Evolutionary conservation across 495 filamentous ascomycete species (phyloP).

Genomic region (Endocarpon pusillum): DNA sequence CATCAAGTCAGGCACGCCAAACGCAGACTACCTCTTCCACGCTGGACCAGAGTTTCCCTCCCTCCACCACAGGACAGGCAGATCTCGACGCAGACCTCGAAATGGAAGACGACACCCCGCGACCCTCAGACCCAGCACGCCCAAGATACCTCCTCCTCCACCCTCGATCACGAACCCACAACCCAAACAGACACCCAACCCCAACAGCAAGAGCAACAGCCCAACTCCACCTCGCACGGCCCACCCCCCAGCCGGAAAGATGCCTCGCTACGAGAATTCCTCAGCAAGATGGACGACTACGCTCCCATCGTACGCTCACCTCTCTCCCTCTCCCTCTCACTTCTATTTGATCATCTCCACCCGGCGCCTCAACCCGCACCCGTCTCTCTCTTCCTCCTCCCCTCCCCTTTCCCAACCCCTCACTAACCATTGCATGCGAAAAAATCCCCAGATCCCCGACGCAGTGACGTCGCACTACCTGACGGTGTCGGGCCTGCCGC

Average conservation of each 20-base stretch:
- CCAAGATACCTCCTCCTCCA: no score
- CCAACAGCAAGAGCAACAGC: no score
- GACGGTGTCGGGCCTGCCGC: constrained; percentile 81
- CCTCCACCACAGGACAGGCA: no score
- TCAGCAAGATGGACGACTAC: constrained; percentile 95
- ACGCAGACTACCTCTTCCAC: no score
- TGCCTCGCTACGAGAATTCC: constrained; percentile 73
- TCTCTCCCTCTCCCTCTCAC: neutral
- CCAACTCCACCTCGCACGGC: no score
- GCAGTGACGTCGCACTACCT: constrained; percentile 97
- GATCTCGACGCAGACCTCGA: no score
- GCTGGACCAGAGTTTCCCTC: no score
- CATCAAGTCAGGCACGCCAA: no score
- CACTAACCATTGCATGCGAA: neutral
- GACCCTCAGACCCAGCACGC: no score
- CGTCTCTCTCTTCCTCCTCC: constrained; percentile 2
- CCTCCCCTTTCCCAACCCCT: neutral
- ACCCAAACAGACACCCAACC: no score
- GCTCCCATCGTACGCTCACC: constrained; percentile 67
- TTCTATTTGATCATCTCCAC: neutral
- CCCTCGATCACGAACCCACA: no score
- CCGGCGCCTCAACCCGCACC: neutral
- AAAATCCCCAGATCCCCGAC: constrained; percentile 63
- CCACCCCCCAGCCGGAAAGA: constrained; percentile 68
- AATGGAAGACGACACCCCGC: no score